A percentile compares a stretch with the other conserved stretches of the same genome.
Conservation (phyloP, 169 alveolate genomes). For the Amoebophrya sp. region DNA sequence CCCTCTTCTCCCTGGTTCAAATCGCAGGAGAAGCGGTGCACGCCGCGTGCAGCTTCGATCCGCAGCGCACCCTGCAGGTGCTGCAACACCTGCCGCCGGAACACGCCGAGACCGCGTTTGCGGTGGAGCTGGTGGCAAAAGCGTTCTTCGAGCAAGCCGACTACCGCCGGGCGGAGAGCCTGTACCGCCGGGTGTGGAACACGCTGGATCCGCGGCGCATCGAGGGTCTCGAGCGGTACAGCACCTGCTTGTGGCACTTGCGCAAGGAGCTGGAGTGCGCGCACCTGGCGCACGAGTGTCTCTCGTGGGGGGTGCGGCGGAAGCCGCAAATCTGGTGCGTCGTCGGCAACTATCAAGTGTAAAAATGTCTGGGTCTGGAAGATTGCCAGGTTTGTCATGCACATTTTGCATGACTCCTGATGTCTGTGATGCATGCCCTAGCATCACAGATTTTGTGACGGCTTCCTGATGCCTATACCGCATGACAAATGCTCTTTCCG, state of each 20-base stretch:
- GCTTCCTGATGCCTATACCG: no score
- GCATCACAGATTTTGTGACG: no score
- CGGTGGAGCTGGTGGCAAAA: background rate
- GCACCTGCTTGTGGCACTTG: constrained; percentile 16
- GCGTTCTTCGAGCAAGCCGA: constrained; percentile 4
- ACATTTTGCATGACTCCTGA: no score
- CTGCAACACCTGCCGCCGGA: background rate
- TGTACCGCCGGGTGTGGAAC: background rate
- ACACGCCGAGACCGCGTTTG: background rate
- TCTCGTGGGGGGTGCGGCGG: background rate
- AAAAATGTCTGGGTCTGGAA: no score
- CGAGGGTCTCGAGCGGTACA: background rate
- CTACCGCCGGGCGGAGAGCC: background rate
- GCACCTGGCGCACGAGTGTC: constrained; percentile 15
- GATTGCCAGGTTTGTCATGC: no score
- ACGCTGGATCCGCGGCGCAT: background rate
- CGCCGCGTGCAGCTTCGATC: background rate
- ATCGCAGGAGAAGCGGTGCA: background rate
- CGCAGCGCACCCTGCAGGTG: background rate
- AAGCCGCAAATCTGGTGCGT: background rate
- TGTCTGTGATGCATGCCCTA: no score
- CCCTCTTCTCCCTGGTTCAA: background rate
- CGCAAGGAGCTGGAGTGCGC: background rate
- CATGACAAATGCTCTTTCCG: no score
- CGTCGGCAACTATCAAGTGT: no score